Evolutionary conservation across 176 grass and related monocot species (phyloP), one percentile per base, ranked within the genome.

Genomic region (Bothriochloa decipiens): DNA sequence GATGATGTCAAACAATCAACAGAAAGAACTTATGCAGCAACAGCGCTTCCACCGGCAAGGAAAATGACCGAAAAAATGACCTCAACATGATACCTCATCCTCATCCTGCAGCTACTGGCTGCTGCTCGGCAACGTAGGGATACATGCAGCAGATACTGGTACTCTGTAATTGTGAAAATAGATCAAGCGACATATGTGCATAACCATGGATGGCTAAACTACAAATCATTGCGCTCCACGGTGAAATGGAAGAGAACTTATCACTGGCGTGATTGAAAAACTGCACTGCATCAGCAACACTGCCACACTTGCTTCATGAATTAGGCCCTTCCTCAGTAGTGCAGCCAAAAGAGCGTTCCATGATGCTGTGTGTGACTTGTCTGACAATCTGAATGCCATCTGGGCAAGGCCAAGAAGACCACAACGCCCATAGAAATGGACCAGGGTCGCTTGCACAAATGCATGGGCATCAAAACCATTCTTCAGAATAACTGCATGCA

Each of bases 181-280:
- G 58, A 71, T 80, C 77, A 75, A 94, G 88, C 14, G 94, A 81
- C 61, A 23, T 86, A 80, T 68, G 57, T 0, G 87, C 94, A 68
- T 92, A 84, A n/a, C 94, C 94, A 49, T 97, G 92, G 32, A 94
- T 86, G 32, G 94, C 94, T 47, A 97, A 85, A 84, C 90, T 93
- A 72, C 92, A 88, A 62, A 97, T 90, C 33, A 90, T 88, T 55
- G 94, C 80, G 69, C 94, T 97, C 91, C 91, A 97, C 68, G 90
- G 87, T 29, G 89, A 94, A 33, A 90, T 40, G 2, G 89, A 97
- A 66, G 77, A 83, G 23, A 78, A 88, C 42, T 57, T 61, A 65
- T 74, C 63, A 71, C 67, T 91, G 41, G 74, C 53, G 55, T 29
- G 13, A 79, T 79, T 84, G 71, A 97, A 97, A 20, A 92, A 49